Conservation (phyloP, 2,329 filamentous ascomycete species). For the Phyllosticta citriasiana region DNA sequence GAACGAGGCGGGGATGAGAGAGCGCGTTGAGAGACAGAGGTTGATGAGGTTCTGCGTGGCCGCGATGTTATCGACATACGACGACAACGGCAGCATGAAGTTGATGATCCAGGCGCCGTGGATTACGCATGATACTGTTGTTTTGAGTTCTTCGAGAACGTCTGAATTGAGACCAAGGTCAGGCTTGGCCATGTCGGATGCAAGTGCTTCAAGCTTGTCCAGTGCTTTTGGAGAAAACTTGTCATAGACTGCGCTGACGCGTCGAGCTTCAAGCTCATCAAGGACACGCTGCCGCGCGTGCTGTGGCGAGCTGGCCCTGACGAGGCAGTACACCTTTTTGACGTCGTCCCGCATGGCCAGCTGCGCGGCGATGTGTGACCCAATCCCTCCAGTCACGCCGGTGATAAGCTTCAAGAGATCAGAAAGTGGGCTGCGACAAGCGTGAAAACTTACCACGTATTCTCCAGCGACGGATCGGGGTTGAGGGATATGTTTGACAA, state of each 20-base stretch:
- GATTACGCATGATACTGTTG: slow-evolving; percentile 34
- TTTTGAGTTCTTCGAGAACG: slow-evolving; percentile 14
- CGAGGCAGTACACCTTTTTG: slow-evolving; percentile 41
- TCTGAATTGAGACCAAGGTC: slow-evolving; percentile 30
- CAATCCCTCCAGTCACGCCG: slow-evolving; percentile 56
- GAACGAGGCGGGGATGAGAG: slow-evolving; percentile 27
- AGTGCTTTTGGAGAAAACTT: slow-evolving; percentile 3
- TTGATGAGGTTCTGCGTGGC: slow-evolving; percentile 36
- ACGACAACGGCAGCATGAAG: slow-evolving; percentile 43
- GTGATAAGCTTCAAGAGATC: slow-evolving; percentile 40
- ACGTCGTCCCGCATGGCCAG: slow-evolving; percentile 20
- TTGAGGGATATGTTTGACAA: slow-evolving; percentile 20
- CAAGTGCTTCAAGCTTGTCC: slow-evolving; percentile 25
- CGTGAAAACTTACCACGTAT: slow-evolving; percentile 11
- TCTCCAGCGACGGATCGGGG: slow-evolving; percentile 7
- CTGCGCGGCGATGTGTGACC: slow-evolving; percentile 44
- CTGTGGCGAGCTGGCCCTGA: slow-evolving; percentile 34
- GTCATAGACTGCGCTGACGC: slow-evolving; percentile 19
- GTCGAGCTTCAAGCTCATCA: slow-evolving; percentile 25
- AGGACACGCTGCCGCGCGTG: slow-evolving; percentile 26
- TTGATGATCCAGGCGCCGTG: slow-evolving; percentile 49
- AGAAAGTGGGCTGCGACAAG: no score
- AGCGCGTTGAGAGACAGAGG: slow-evolving; percentile 27
- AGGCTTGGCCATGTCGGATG: slow-evolving; percentile 27
- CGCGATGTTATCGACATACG: slow-evolving; percentile 40